A percentile compares a stretch with the other conserved stretches of the same genome.
Conservation (phyloP, 495 filamentous ascomycete species). For the Penicillium cinerascens region DNA sequence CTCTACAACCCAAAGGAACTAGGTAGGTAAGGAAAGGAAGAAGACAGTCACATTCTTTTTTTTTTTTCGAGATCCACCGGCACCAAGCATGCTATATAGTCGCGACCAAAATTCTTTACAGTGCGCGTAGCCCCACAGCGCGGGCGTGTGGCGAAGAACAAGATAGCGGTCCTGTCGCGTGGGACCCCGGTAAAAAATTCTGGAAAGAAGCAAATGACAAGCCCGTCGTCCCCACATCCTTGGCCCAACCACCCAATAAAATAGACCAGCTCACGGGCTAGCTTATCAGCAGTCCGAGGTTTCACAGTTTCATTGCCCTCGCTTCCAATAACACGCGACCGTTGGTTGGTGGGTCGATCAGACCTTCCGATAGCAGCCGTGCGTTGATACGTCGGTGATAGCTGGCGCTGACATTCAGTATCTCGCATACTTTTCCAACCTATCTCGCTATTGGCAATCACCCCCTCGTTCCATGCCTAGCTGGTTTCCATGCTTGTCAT, state of each 20-base stretch:
- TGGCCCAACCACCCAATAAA: neutral
- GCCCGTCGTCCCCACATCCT: conserved; percentile 2
- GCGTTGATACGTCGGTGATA: conserved; percentile 11
- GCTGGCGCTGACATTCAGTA: neutral
- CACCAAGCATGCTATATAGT: conserved; percentile 21
- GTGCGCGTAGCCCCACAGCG: conserved; percentile 16
- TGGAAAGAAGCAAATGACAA: conserved; percentile 27
- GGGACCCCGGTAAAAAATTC: conserved; percentile 11
- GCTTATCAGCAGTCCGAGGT: conserved; percentile 22
- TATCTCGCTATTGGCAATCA: neutral
- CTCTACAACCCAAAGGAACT: conserved; percentile 15
- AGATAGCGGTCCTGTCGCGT: conserved; percentile 15
- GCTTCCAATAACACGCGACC: conserved; percentile 7
- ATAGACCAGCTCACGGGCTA: neutral
- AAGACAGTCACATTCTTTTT: conserved; percentile 27
- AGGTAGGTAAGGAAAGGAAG: neutral
- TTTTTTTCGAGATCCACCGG: conserved; percentile 23
- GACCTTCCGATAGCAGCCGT: conserved; percentile 11
- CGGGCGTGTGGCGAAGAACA: conserved; percentile 13
- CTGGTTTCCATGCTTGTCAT: neutral
- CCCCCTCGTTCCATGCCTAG: neutral
- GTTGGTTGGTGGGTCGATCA: conserved; percentile 3
- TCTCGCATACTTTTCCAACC: neutral
- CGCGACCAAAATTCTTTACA: conserved; percentile 13
- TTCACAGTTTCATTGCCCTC: conserved; percentile 5